phyloP scores from a whole-genome alignment of 2,329 filamentous ascomycete genomes.

The Fusarium odoratissimum region DNA sequence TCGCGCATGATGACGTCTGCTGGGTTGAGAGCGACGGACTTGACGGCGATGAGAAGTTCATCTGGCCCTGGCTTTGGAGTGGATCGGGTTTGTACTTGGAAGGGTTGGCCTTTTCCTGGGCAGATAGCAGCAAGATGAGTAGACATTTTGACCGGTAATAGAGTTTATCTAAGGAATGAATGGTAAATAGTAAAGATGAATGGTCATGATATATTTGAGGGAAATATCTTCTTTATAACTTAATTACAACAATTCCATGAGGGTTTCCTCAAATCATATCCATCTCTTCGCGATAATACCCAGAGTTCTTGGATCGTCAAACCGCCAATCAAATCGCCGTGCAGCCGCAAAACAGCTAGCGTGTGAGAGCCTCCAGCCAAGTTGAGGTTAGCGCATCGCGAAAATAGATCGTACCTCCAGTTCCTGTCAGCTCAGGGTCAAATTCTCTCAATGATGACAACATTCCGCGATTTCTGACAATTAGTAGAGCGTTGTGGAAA shows the following conservation, averaged over 20 bases:
- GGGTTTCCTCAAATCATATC: neutral
- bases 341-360: constrained; percentile 45
- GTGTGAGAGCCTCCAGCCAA: constrained; percentile 12
- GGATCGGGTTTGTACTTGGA: constrained; percentile 51
- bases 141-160: constrained; percentile 38
- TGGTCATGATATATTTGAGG: no score
- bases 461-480: neutral
- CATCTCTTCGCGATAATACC: neutral
- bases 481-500: neutral
- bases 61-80: constrained; percentile 58
- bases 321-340: constrained; percentile 45
- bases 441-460: neutral
- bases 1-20: constrained; percentile 57
- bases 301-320: neutral
- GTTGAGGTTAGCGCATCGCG: constrained; percentile 29
- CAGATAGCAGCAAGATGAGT: constrained; percentile 57
- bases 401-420: neutral
- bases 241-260: rapidly evolving
- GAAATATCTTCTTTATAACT: constrained; percentile 1
- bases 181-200: no score
- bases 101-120: constrained; percentile 50
- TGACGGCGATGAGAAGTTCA: constrained; percentile 61
- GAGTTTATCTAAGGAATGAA: no score
- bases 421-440: neutral
- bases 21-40: constrained; percentile 62